Percentiles rank a stretch among this genome's conserved stretches.
Conservation (phyloP, 2,329 filamentous ascomycete species). For the Blastomyces parvus region DNA sequence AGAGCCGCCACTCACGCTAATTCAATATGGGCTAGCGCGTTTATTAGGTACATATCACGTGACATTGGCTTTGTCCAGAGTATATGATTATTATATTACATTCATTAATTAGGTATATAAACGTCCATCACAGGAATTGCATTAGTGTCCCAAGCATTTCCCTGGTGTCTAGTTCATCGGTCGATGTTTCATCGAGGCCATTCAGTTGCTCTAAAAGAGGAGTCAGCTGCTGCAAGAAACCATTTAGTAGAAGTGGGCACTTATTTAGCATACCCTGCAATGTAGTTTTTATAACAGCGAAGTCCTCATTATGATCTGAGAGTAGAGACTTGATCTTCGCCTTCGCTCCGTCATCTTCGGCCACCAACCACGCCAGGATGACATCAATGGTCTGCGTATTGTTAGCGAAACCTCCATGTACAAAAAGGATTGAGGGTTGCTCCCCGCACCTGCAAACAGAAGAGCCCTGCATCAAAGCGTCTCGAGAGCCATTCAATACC, state of each 20-base stretch:
- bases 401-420: neutral
- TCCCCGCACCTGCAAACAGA: slow-evolving; percentile 55
- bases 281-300: slow-evolving; percentile 55
- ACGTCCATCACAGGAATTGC: slow-evolving; percentile 25
- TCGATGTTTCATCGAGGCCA: slow-evolving; percentile 46
- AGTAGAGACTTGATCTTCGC: slow-evolving; percentile 55
- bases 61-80: no score
- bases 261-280: slow-evolving; percentile 46
- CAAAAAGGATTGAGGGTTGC: neutral
- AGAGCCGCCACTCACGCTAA: slow-evolving; percentile 2
- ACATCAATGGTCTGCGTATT: slow-evolving; percentile 58
- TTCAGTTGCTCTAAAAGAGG: slow-evolving; percentile 48
- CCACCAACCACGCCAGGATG: slow-evolving; percentile 79
- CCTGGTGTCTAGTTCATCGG: slow-evolving; percentile 45
- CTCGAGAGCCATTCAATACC: slow-evolving; percentile 64
- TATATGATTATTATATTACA: neutral
- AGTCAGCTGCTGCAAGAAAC: neutral
- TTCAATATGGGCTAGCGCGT: neutral
- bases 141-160: slow-evolving; percentile 58
- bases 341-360: slow-evolving; percentile 72
- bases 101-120: neutral
- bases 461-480: slow-evolving; percentile 74
- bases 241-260: neutral
- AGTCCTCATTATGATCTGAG: slow-evolving; percentile 56
- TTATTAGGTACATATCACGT: neutral